Base-by-base conservation (phyloP, 106 monocot species). In the Hemerocallis citrina region DNA sequence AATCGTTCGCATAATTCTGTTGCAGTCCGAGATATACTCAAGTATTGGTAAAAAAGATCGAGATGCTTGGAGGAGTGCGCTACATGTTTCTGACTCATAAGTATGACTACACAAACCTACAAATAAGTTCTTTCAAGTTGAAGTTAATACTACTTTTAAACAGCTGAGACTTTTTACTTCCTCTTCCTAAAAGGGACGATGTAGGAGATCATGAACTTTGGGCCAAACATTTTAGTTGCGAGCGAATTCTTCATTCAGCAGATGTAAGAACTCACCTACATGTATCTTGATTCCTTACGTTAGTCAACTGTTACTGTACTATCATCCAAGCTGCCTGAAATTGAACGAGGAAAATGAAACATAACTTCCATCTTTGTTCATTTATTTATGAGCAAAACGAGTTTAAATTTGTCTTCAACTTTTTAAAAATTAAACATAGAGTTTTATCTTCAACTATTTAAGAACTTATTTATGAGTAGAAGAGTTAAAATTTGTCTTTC, bases 51-150 rank as follows among this genome's bases (percentile, higher is more conserved):
- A 41, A 36, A 0, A 66, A 75, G 4, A 73, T 94, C 65, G 79
- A 85, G 63, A 73, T 52, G 52, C 80, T 89, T 77, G 93, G 93
- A 68, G 93, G 89, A 42, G 80, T 63, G 1, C 67, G 75, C 64
- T 85, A 78, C 70, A 79, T 94, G 85, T 89, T 94, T 65, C 60
- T 94, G 70, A 89, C 89, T 57, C 89, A 89, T 37, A 89, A 63
- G 93, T 94, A 89, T 47, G 71, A 63, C 60, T 13, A 50, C 10
- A 15, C 10, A 42, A 42, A 34, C 15, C n/a, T 12, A 42, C 20
- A 3, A 52, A 41, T n/a, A 36, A 17, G 34, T 21, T 58, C 39
- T 61, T 35, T 22, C 54, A 24, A 40, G 24, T 63, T 16, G 25
- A 41, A 48, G 24, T 55, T 2, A 3, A 17, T 20, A 33, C n/a